Conservation (phyloP, 208 protist genomes). For the Wallacemonas sp. region DNA sequence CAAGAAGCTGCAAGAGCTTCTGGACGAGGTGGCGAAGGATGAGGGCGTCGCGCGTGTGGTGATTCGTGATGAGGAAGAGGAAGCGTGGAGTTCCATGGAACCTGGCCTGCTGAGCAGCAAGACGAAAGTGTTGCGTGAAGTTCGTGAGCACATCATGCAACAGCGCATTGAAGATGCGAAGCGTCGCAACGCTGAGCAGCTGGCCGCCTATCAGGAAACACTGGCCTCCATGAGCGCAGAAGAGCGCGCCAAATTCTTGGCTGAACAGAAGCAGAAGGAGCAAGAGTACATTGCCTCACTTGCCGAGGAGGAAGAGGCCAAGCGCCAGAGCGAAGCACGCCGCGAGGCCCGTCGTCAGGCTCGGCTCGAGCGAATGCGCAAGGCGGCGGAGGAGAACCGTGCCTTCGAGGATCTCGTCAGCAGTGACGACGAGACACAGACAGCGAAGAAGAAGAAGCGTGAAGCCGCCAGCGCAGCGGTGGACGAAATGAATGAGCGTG, state of each 20-base stretch:
- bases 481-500: constrained; percentile 30
- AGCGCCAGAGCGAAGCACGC: constrained; percentile 21
- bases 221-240: constrained; percentile 35
- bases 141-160: constrained; percentile 17
- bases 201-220: constrained; percentile 44
- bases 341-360: constrained; percentile 36
- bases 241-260: constrained; percentile 48
- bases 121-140: constrained; percentile 28
- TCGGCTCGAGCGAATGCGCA: constrained; percentile 26
- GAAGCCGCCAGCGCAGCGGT: constrained; percentile 20
- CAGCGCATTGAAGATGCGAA: constrained; percentile 38
- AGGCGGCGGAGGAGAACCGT: constrained; percentile 6
- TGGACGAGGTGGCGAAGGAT: constrained; percentile 16
- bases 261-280: constrained; percentile 38
- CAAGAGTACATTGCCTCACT: constrained; percentile 29
- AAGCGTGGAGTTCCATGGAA: constrained; percentile 27
- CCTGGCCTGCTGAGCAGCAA: constrained; percentile 18
- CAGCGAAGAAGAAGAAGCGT: constrained; percentile 18
- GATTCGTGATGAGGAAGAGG: constrained; percentile 36
- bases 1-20: constrained; percentile 26
- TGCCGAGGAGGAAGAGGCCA: constrained; percentile 23
- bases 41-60: constrained; percentile 25
- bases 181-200: constrained; percentile 36
- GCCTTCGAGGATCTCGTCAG: constrained; percentile 15
- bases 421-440: constrained; percentile 27